Evolutionary conservation across 257 asterid genomes (phyloP).

Genomic region (Plantago ovata): DNA sequence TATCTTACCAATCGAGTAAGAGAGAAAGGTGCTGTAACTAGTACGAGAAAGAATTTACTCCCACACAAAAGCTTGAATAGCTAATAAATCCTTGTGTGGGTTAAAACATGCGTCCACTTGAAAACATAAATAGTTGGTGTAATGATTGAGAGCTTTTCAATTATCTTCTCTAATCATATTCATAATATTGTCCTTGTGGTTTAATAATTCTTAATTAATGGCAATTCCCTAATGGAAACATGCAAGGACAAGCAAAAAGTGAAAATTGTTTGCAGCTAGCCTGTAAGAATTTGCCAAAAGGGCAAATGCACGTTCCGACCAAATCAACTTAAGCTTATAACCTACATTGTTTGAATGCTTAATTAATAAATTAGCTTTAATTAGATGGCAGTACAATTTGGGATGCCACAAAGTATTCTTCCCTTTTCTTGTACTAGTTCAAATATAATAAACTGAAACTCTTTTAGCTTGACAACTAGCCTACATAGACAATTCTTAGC

Average conservation of each 20-base stretch:
- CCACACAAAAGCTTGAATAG: too few species aligned
- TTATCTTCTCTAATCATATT: slow-evolving; percentile 3
- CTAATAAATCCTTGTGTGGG: too few species aligned
- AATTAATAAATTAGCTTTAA: background rate
- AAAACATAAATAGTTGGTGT: background rate
- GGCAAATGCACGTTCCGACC: slow-evolving; percentile 25
- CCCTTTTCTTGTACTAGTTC: slow-evolving; percentile 1
- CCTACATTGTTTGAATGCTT: slow-evolving; percentile 6
- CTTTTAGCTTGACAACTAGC: slow-evolving; percentile 25
- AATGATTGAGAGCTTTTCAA: slow-evolving; percentile 17
- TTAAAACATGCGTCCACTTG: background rate
- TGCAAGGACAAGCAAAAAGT: slow-evolving; percentile 13
- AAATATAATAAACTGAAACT: slow-evolving; percentile 12
- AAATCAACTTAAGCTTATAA: slow-evolving; percentile 18
- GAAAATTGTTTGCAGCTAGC: background rate
- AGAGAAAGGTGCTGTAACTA: too few species aligned
- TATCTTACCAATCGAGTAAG: too few species aligned
- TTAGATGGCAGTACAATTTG: slow-evolving; percentile 24
- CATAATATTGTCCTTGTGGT: background rate
- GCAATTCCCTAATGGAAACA: slow-evolving; percentile 7
- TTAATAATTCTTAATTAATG: background rate
- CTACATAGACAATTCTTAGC: slow-evolving; percentile 21
- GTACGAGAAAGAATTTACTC: too few species aligned
- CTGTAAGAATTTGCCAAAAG: background rate
- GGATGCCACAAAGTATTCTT: slow-evolving; percentile 33